phyloP scores from a whole-genome alignment of 176 grass and related monocot species.

The Carex littledalei region DNA sequence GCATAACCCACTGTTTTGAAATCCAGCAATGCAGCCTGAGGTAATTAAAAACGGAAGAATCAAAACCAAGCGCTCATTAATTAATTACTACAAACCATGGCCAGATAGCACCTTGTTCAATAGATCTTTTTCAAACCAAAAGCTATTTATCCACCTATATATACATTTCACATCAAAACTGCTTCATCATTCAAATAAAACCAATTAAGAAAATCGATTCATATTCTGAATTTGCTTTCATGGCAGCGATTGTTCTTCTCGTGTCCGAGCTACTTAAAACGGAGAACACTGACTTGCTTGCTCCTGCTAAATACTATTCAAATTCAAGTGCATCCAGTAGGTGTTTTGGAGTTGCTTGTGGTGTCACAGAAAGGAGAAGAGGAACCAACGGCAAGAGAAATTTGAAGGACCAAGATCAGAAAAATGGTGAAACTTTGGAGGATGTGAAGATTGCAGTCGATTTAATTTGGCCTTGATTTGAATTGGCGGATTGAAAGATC shows the following conservation, averaged over 20 bases:
- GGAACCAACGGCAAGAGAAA: neutral
- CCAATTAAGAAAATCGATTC: neutral
- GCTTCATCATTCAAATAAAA: neutral
- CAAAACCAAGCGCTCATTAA: constrained; percentile 27
- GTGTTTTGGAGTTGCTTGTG: neutral
- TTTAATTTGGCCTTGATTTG: constrained; percentile 22
- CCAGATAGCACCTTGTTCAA: neutral
- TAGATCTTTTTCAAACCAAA: neutral
- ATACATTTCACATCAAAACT: neutral
- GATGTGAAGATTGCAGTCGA: constrained; percentile 10
- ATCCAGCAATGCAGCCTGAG: neutral
- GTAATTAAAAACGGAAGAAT: constrained; percentile 4
- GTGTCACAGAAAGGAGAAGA: neutral
- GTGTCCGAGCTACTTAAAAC: constrained; percentile 14
- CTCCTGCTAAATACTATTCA: constrained; percentile 3
- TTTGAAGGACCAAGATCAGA: neutral
- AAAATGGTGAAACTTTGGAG: constrained; percentile 11
- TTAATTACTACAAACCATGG: neutral
- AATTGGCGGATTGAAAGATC: neutral
- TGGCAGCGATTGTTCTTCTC: constrained; percentile 26
- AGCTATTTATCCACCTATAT: constrained; percentile 3
- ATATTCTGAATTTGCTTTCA: neutral
- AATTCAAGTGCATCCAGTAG: neutral
- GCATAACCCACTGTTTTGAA: neutral
- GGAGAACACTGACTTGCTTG: neutral